Conservation (phyloP, 768 basidiomycete genomes). For the Mycena metata region DNA sequence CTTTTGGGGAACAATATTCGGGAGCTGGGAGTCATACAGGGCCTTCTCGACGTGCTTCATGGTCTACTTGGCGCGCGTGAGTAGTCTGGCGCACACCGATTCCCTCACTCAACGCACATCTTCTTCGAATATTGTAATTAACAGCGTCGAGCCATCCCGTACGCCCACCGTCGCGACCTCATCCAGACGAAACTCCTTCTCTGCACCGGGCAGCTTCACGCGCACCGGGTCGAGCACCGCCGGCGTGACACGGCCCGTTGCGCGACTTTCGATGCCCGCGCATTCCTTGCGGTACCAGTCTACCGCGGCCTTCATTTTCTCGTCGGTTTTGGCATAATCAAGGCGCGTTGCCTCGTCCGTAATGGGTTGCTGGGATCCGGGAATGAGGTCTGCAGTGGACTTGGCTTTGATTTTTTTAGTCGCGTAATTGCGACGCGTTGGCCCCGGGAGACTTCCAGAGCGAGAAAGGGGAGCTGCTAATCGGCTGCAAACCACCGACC, state of each 20-base stretch:
- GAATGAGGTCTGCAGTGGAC: constrained; percentile 72
- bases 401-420: constrained; percentile 17
- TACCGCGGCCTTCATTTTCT: constrained; percentile 73
- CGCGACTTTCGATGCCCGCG: constrained; percentile 77
- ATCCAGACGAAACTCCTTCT: constrained; percentile 63
- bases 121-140: constrained; percentile 86
- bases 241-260: constrained; percentile 83
- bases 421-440: constrained; percentile 28
- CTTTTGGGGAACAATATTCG: constrained; percentile 79
- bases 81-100: constrained; percentile 25
- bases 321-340: constrained; percentile 74
- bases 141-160: constrained; percentile 77
- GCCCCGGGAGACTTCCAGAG: background rate
- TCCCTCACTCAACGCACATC: constrained; percentile 62
- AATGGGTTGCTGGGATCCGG: constrained; percentile 76
- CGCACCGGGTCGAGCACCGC: constrained; percentile 77
- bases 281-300: constrained; percentile 86
- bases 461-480: background rate
- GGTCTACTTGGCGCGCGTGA: constrained; percentile 65
- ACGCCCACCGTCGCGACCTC: constrained; percentile 87
- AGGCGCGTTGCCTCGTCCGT: constrained; percentile 64
- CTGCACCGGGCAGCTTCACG: constrained; percentile 62
- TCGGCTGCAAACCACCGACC: constrained; percentile 5
- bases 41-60: constrained; percentile 82
- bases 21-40: constrained; percentile 81